Base-by-base conservation (phyloP, 257 asterid genomes). In the Nemophila menziesii region DNA sequence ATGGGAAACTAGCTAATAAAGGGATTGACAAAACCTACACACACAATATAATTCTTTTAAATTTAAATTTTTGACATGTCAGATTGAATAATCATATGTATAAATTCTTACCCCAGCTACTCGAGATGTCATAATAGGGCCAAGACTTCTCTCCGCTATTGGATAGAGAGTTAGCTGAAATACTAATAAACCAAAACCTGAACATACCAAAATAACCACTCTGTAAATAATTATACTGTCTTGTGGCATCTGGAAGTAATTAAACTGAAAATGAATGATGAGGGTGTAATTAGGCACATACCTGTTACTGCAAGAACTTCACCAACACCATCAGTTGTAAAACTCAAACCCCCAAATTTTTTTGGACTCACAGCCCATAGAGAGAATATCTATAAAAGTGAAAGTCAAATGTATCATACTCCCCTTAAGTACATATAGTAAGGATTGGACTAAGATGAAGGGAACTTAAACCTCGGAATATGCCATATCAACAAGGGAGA, bases 401-500 rank as follows among this genome's bases (percentile, higher is more conserved):
- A n/a, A n/a, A n/a, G n/a, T n/a, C n/a, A n/a, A n/a, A n/a, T n/a
- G n/a, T n/a, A n/a, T n/a, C n/a, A n/a, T n/a, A n/a, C n/a, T n/a
- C n/a, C n/a, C n/a, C n/a, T n/a, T n/a, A n/a, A n/a, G n/a, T n/a
- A n/a, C n/a, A n/a, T n/a, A n/a, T n/a, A n/a, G n/a, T n/a, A 84
- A 70, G 93, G 79, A 53, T 54, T 20, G 18, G 47, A 41, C 23
- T 12, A 49, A 39, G 46, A 39, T 10, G 39, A 15, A 52, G 19
- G 14, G 5, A n/a, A n/a, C 14, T 38, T 17, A 14, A 54, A 85
- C 95, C 85, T 85, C 95, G 1, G 74, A 44, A 73, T 85, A 85
- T 40, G 95, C 82, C 79, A 84, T 84, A 53, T 77, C 95, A 60
- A 73, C 93, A 60, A 85, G 92, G 17, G 81, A 78, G 72, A 85